phyloP scores from a whole-genome alignment of 169 alveolate genomes.

The Sarcocystis neurona region DNA sequence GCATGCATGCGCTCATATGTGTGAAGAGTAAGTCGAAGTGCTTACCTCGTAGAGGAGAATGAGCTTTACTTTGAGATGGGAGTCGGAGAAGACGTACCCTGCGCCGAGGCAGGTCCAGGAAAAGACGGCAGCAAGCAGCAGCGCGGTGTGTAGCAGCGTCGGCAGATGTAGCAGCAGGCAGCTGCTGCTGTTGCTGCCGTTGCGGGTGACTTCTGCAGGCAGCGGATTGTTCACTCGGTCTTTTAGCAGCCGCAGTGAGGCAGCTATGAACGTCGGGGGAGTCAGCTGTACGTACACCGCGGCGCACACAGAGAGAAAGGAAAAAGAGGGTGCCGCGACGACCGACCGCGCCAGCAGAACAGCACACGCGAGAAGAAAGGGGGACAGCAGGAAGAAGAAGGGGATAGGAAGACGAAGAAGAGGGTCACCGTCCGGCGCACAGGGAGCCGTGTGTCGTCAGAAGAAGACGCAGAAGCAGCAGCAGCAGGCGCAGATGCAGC shows the following conservation, averaged over 20 bases:
- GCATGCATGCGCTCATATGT: background rate
- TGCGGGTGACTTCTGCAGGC: background rate
- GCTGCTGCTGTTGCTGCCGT: background rate
- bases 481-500: too few species aligned
- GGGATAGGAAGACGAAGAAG: too few species aligned
- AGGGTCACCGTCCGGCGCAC: too few species aligned
- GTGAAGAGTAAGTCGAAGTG: background rate
- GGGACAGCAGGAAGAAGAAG: too few species aligned
- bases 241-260: constrained; percentile 1
- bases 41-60: constrained; percentile 17
- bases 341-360: too few species aligned
- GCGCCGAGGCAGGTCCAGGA: background rate
- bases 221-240: constrained; percentile 23
- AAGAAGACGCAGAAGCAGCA: too few species aligned
- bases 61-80: constrained; percentile 8
- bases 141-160: background rate
- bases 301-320: background rate
- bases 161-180: too few species aligned
- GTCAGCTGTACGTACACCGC: too few species aligned
- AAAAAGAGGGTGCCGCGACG: background rate
- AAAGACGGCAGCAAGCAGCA: background rate
- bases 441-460: too few species aligned
- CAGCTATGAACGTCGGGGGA: background rate
- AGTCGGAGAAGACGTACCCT: background rate
- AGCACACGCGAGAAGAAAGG: too few species aligned